These are phyloP conservation scores for Ceratobasidium sp. DNA, from an alignment of 1,284 basidiomycete species.

Conservation along the genomic window DNA sequence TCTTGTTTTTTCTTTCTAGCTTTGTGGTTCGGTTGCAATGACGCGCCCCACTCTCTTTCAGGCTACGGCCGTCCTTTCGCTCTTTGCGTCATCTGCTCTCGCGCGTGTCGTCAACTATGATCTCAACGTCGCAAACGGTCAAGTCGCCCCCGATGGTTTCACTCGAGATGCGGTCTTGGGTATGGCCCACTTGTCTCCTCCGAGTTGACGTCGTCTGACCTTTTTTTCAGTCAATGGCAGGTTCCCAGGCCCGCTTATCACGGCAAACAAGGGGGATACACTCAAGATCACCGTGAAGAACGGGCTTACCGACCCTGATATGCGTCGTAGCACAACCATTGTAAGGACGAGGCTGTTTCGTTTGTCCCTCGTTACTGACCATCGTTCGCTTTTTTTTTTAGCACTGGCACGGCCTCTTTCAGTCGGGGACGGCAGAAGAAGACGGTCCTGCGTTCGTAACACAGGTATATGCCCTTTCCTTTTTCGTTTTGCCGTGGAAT, in stretches of 20 bases:
- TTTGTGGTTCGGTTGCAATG: slow-evolving; percentile 23
- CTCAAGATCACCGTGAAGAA: slow-evolving; percentile 51
- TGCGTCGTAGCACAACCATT: slow-evolving; percentile 55
- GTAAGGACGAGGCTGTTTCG: slow-evolving; percentile 44
- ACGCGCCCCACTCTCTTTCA: slow-evolving; percentile 25
- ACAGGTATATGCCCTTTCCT: slow-evolving; percentile 11
- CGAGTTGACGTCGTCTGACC: slow-evolving; percentile 41
- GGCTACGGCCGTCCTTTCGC: slow-evolving; percentile 42
- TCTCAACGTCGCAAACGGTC: slow-evolving; percentile 31
- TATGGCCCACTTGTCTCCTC: slow-evolving; percentile 2
- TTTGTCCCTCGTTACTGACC: not conserved
- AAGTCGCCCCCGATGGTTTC: slow-evolving; percentile 55
- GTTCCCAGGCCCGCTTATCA: slow-evolving; percentile 51
- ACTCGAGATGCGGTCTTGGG: slow-evolving; percentile 53
- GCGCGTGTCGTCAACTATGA: slow-evolving; percentile 33
- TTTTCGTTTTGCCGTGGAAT: slow-evolving; percentile 20
- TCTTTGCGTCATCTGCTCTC: slow-evolving; percentile 34
- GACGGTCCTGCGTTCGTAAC: slow-evolving; percentile 56
- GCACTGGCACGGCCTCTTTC: slow-evolving; percentile 68
- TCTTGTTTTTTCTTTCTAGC: slow-evolving; percentile 13
- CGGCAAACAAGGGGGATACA: slow-evolving; percentile 50
- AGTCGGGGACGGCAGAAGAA: slow-evolving; percentile 58
- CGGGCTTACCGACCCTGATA: slow-evolving; percentile 51
- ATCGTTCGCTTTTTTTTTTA: slow-evolving; percentile 50
- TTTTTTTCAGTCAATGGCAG: slow-evolving; percentile 49